Base-by-base conservation (phyloP, 116 monocot species). In the Trichopus zeylanicus region DNA sequence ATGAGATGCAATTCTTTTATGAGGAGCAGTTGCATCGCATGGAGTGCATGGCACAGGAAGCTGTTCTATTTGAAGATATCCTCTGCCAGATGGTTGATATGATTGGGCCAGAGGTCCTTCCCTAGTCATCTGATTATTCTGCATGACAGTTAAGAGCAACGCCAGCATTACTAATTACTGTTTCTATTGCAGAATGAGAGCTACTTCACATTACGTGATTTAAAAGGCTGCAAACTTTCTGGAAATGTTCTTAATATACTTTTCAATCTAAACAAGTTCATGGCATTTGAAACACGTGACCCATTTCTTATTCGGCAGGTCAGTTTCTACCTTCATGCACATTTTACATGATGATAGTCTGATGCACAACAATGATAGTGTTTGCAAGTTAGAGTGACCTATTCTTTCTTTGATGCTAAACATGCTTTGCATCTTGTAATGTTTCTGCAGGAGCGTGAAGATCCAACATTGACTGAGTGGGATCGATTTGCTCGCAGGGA, bases 261-360 rank as follows among this genome's bases (percentile, higher is more conserved):
- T 26, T 83, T 83, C 71, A 83, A 83, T 64, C 78, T 83, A 37
- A 83, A 83, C 46, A 83, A 83, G 52, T 83, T 83, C 59, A 83
- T 83, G 83, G 83, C 83, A 51, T 83, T 83, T 57, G 83, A 83
- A 61, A 72, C 75, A 32, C 83, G 83, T 49, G 83, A 83, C 63
- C 83, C 83, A 12, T 83, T 83, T 61, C 78, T 83, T 64, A 83
- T 83, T 52, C 83, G 83, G 20, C 83, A 83, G 69, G 83, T 78
- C 13, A 57, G 54, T 48, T 21, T 25, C 21, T 9, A 5, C 4
- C 42, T 42, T 24, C 8, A 8, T 13, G 24, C 49, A 24, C 7
- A 21, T 30, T 53, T 28, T 28, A 28, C 12, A 11, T 57, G 27
- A 32, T 31, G 57, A 1, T 7, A 9, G 15, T 46, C 38, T 38